A percentile compares a stretch with the other conserved stretches of the same genome.
Conservation (phyloP, 805 yeast species). For the Candida peoriensis region DNA sequence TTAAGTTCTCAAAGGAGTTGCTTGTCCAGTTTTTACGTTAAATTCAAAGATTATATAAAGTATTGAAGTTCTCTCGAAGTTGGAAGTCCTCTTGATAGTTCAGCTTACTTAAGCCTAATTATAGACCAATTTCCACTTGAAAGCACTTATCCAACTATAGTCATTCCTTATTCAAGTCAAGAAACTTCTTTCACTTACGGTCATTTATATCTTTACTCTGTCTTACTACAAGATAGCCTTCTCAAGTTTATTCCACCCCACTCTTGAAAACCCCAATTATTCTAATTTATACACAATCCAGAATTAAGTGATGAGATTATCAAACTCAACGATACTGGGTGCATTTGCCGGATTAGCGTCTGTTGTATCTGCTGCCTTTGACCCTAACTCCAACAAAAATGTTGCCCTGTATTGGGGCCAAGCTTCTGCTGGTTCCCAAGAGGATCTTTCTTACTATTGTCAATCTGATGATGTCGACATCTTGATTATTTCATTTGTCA, state of each 20-base stretch:
- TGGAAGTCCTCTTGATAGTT: no score
- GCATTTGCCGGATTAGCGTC: constrained; percentile 7
- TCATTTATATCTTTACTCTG: background rate
- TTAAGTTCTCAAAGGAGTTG: no score
- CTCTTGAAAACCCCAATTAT: no score
- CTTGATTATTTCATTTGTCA: constrained; percentile 64
- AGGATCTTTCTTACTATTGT: constrained; percentile 52
- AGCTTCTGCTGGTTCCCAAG: constrained; percentile 60
- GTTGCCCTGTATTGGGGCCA: constrained; percentile 92
- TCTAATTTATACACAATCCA: background rate
- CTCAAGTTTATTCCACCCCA: background rate
- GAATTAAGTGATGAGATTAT: constrained; percentile 4
- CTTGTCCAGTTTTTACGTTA: no score
- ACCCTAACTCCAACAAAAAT: constrained; percentile 41
- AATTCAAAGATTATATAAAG: no score
- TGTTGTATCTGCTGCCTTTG: constrained; percentile 23
- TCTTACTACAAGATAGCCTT: background rate
- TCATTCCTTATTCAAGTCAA: constrained; percentile 1
- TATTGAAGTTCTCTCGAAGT: no score
- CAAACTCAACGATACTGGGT: constrained; percentile 7
- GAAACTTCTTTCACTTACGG: background rate
- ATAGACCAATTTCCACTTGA: no score
- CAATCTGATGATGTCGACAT: constrained; percentile 64
- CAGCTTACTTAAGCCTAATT: no score
- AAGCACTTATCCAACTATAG: constrained; percentile 1